Evolutionary conservation across 179 eudicot species (phyloP).

Genomic region (Silene coronaria): DNA sequence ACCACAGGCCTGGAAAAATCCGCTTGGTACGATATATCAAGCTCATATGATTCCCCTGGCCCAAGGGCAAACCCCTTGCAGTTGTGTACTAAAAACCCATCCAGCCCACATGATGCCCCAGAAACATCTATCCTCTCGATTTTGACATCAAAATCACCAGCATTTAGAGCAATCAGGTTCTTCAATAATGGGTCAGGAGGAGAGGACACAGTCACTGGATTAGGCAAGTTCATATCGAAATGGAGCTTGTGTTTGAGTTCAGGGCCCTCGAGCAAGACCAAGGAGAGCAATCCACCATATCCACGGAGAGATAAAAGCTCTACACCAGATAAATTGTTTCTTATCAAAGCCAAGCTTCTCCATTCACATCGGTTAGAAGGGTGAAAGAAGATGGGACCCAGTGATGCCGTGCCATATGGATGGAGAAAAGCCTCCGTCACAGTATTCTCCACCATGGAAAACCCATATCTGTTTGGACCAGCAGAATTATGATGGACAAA

Average conservation of each 20-base stretch:
- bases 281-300: constrained; percentile 66
- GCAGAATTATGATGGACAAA: constrained; percentile 32
- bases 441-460: constrained; percentile 50
- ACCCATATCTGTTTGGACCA: constrained; percentile 52
- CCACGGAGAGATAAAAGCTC: constrained; percentile 67
- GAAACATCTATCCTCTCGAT: constrained; percentile 58
- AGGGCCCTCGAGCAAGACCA: constrained; percentile 53
- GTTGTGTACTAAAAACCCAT: constrained; percentile 59
- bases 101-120: constrained; percentile 59
- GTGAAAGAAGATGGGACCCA: constrained; percentile 77
- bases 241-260: constrained; percentile 47
- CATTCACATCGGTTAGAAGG: constrained; percentile 72
- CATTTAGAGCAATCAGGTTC: constrained; percentile 55
- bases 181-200: constrained; percentile 37
- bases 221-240: constrained; percentile 38
- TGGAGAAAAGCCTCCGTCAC: constrained; percentile 65
- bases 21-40: constrained; percentile 50
- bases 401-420: constrained; percentile 50
- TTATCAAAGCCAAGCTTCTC: constrained; percentile 65
- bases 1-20: constrained; percentile 49
- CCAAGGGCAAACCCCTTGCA: constrained; percentile 59
- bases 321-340: constrained; percentile 80
- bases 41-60: constrained; percentile 60
- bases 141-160: constrained; percentile 61
- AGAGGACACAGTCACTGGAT: neutral